Evolutionary conservation across 495 filamentous ascomycete species (phyloP).

Genomic region (Penicillium manginii): DNA sequence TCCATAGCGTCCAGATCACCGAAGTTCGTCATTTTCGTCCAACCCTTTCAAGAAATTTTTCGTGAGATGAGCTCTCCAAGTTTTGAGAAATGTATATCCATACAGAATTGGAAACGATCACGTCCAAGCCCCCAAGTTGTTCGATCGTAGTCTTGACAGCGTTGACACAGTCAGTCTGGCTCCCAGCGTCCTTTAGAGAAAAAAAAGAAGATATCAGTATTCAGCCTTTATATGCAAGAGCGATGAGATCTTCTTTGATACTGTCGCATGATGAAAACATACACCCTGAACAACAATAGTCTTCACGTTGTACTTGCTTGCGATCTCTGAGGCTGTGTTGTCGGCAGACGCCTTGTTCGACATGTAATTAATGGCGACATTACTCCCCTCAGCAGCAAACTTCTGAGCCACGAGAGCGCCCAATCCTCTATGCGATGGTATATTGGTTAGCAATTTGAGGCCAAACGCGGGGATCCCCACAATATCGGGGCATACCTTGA

Average conservation of each 20-base stretch:
- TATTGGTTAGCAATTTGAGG: conserved; percentile 7
- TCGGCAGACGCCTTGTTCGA: conserved; percentile 58
- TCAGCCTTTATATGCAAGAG: not conserved
- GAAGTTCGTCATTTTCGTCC: conserved; percentile 67
- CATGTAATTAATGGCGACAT: conserved; percentile 73
- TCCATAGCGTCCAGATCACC: conserved; percentile 64
- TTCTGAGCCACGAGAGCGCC: conserved; percentile 65
- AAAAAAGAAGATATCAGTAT: not conserved
- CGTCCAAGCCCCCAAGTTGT: conserved; percentile 67
- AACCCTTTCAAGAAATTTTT: conserved; percentile 51
- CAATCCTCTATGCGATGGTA: conserved; percentile 54
- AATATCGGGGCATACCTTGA: conserved; percentile 60
- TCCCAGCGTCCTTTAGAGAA: conserved; percentile 56
- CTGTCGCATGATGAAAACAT: conserved; percentile 27
- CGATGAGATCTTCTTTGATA: not conserved
- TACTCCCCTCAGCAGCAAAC: conserved; percentile 68
- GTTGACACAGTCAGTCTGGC: conserved; percentile 56
- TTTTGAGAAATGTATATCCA: conserved; percentile 19
- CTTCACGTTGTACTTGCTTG: conserved; percentile 57
- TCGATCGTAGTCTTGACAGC: conserved; percentile 59
- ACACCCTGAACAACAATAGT: conserved; percentile 62
- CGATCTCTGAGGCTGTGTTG: conserved; percentile 54
- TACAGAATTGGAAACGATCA: conserved; percentile 73
- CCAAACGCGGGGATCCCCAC: not conserved
- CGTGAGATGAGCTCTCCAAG: not conserved